A percentile compares a stretch with the other conserved stretches of the same genome.
phyloP scores from a whole-genome alignment of 352 stramenopile species.

The Globisporangium sylvaticum region DNA sequence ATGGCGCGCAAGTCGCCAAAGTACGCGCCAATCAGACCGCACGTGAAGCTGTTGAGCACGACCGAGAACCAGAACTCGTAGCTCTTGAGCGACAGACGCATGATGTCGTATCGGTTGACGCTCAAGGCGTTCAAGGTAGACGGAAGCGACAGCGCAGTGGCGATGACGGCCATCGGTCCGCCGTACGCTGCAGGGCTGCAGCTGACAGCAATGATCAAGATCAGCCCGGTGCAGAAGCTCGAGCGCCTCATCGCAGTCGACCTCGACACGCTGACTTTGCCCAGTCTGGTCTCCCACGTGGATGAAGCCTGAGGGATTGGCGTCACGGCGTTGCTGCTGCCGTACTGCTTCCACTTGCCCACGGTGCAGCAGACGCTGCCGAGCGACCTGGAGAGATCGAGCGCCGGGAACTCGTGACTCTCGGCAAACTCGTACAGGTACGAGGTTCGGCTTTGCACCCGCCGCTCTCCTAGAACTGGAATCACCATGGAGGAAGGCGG shows the following conservation, averaged over 20 bases:
- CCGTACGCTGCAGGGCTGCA: background rate
- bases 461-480: background rate
- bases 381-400: slow-evolving; percentile 13
- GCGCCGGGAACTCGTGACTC: slow-evolving; percentile 5
- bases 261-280: background rate
- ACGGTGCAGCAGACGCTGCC: slow-evolving; percentile 4
- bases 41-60: background rate
- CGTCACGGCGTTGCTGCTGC: background rate
- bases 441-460: background rate
- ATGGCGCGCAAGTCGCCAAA: background rate
- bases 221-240: background rate
- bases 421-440: slow-evolving; percentile 17
- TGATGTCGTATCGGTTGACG: background rate
- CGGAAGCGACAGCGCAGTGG: background rate
- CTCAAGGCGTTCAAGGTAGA: background rate
- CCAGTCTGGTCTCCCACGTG: background rate
- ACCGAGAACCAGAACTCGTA: background rate
- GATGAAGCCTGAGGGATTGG: background rate
- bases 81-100: background rate
- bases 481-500: background rate
- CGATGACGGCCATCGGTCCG: background rate
- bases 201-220: background rate
- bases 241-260: background rate
- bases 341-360: background rate
- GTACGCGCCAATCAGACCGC: background rate